Conservation (phyloP, 805 yeast species). For the Danielozyma ontarioensis region DNA sequence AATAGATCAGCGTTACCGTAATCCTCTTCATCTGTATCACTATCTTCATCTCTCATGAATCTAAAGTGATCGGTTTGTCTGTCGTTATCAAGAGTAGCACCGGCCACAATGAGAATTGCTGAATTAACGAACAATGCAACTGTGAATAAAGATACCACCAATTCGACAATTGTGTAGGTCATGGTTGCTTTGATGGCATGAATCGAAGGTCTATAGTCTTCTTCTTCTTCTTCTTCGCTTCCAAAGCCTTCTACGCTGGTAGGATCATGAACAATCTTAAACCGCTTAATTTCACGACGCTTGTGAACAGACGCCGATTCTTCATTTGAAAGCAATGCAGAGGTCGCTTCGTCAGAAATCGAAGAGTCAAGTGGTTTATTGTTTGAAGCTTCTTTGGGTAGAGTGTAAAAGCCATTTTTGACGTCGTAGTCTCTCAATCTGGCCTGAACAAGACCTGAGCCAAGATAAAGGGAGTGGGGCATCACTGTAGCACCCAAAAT, state of each 20-base stretch:
- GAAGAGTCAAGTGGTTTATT: too few species aligned
- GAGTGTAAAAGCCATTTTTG: conserved; percentile 51
- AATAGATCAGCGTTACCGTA: conserved; percentile 62
- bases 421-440: conserved; percentile 71
- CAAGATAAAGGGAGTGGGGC: conserved; percentile 87
- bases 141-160: conserved; percentile 73
- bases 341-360: conserved; percentile 1
- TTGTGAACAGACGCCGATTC: neutral
- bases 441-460: conserved; percentile 85
- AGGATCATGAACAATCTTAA: neutral
- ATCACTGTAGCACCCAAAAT: conserved; percentile 91
- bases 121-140: conserved; percentile 92
- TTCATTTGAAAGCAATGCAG: conserved; percentile 1
- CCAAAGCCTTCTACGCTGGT: conserved; percentile 2
- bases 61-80: conserved; percentile 2
- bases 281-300: neutral
- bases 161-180: conserved; percentile 76
- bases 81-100: conserved; percentile 64
- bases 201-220: conserved; percentile 62
- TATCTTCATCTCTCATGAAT: conserved; percentile 7
- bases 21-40: conserved; percentile 36
- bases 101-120: conserved; percentile 86
- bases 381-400: neutral
- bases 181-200: conserved; percentile 77
- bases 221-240: conserved; percentile 30